Conservation (phyloP, 1,284 basidiomycete species). For the Malassezia japonica region DNA sequence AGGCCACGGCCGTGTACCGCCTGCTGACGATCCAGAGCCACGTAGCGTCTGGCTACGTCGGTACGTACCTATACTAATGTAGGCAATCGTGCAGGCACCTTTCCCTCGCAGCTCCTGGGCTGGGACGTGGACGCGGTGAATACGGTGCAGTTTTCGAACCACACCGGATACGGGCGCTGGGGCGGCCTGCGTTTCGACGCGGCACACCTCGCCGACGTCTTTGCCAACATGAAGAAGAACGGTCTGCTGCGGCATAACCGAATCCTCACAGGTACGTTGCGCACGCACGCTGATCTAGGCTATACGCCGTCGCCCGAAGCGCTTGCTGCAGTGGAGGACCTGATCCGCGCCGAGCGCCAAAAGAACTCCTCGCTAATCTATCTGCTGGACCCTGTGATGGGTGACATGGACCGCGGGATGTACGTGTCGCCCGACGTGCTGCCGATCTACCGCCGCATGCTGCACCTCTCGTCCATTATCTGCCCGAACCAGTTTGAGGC, state of each 20-base stretch:
- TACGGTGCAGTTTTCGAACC: slow-evolving; percentile 72
- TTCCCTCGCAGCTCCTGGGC: slow-evolving; percentile 85
- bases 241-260: slow-evolving; percentile 33
- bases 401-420: slow-evolving; percentile 53
- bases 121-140: slow-evolving; percentile 95
- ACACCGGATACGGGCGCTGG: slow-evolving; percentile 62
- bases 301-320: slow-evolving; percentile 81
- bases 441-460: slow-evolving; percentile 71
- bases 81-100: slow-evolving; percentile 75
- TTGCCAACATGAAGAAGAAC: slow-evolving; percentile 38
- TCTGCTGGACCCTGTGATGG: slow-evolving; percentile 65
- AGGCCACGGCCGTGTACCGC: slow-evolving; percentile 3
- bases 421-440: slow-evolving; percentile 83
- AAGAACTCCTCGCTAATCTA: slow-evolving; percentile 62
- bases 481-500: slow-evolving; percentile 98
- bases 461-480: slow-evolving; percentile 74
- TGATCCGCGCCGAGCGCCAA: slow-evolving; percentile 59
- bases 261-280: slow-evolving; percentile 48
- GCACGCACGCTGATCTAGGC: no score
- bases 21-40: slow-evolving; percentile 71
- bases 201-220: slow-evolving; percentile 47
- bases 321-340: slow-evolving; percentile 59
- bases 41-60: slow-evolving; percentile 91
- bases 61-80: slow-evolving; percentile 51
- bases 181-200: slow-evolving; percentile 49